Evolutionary conservation across 2,329 filamentous ascomycete species (phyloP).

Genomic region (Chaetomiaceae sp.): DNA sequence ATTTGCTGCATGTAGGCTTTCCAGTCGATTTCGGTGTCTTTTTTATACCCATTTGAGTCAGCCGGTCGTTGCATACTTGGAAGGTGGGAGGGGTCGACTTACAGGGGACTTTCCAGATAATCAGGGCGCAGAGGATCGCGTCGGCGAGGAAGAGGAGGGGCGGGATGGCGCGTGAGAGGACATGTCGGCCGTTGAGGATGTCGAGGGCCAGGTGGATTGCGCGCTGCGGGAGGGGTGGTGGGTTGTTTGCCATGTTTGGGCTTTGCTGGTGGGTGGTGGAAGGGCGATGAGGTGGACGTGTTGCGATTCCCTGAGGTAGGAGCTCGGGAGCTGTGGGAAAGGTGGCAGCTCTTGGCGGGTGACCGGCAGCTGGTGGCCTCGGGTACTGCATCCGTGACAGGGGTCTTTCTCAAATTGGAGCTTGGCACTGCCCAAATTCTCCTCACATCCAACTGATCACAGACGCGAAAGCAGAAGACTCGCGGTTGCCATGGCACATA

Average conservation of each 20-base stretch:
- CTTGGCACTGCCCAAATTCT: not conserved
- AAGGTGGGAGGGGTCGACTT: slow-evolving; percentile 34
- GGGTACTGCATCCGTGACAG: too few species aligned
- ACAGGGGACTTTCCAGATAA: slow-evolving; percentile 85
- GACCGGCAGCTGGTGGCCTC: not conserved
- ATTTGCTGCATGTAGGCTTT: slow-evolving; percentile 95
- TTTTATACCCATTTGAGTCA: slow-evolving; percentile 9
- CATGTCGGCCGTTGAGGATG: slow-evolving; percentile 46
- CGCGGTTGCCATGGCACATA: too few species aligned
- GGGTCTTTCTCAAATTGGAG: too few species aligned
- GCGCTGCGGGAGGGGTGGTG: slow-evolving; percentile 25
- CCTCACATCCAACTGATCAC: too few species aligned
- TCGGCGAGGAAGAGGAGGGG: slow-evolving; percentile 66
- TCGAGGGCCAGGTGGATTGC: slow-evolving; percentile 36
- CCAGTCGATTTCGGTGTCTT: slow-evolving; percentile 98
- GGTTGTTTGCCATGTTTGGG: slow-evolving; percentile 17
- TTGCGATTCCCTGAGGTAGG: not conserved
- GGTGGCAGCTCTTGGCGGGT: slow-evolving; percentile 5
- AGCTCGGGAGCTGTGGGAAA: not conserved
- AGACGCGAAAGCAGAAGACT: too few species aligned
- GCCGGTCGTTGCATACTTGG: not conserved
- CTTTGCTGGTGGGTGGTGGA: not conserved
- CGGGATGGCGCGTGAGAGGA: slow-evolving; percentile 47
- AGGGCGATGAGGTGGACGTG: not conserved
- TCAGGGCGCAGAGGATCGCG: slow-evolving; percentile 63